Base-by-base conservation (phyloP, 2,329 filamentous ascomycete genomes). In the Corniculantispora saksenae region DNA sequence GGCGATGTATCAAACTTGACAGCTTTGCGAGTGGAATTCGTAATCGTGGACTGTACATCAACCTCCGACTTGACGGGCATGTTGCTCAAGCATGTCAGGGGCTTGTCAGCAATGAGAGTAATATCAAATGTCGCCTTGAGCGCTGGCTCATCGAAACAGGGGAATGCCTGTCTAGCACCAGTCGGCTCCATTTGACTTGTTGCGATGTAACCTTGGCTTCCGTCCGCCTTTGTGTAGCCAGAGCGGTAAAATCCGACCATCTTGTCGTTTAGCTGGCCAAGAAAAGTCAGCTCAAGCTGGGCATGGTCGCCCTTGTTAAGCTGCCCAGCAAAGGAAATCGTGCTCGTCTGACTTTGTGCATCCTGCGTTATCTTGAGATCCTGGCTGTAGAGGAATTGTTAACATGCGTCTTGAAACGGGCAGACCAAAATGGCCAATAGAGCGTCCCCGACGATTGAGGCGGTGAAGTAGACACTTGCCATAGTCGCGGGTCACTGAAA, bases 241-340 rank as follows among this genome's bases (percentile, higher is more conserved):
- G 94, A 97, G 65, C 94, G 89, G 81, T 98, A 98, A 85, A 98
- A 98, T 54, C 94, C 94, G 56, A 94, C 94, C 93, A 98, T 97
- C 80, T 96, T 94, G 77, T 97, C 91, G 78, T 97, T 97, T 72
- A 97, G 81, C 53, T 83, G 84, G 48, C 93, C 93, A 12, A 86
- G 89, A 79, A 96, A 97, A 45, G 76, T 75, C 65, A 84, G 78
- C 45, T 77, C 76, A 57, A 70, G 87, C 87, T 72, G 89, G 19
- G 91, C 92, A 81, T 93, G 93, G 72, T 86, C 84, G 27, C 91
- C 93, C 68, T 91, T 90, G 25, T 86, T 78, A 67, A 97, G 82
- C 55, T 83, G 84, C 75, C 93, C 84, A 69, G 88, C 84, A 74
- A 98, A 93, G 70, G 87, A 87, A 76, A 97, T 85, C 72, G 89